phyloP scores from a whole-genome alignment of 352 stramenopile genomes.

The Pythium aristosporum region DNA sequence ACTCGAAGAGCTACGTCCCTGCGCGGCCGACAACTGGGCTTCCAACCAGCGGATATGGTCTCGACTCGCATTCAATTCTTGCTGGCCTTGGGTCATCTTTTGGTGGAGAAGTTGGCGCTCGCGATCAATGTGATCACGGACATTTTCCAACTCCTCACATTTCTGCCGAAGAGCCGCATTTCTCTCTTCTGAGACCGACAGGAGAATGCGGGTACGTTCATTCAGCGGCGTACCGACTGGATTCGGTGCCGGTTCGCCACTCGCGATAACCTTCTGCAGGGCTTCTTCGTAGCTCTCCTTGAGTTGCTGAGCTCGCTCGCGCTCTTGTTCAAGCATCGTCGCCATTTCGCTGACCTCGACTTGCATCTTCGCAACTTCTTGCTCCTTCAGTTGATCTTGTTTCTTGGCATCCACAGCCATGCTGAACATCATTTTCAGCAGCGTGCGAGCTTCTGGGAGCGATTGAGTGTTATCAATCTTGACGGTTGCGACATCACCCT shows the following conservation, averaged over 20 bases:
- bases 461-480: slow-evolving; percentile 86
- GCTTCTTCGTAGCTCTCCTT: slow-evolving; percentile 85
- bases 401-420: slow-evolving; percentile 89
- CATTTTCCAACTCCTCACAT: slow-evolving; percentile 69
- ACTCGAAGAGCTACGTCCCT: slow-evolving; percentile 18
- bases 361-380: slow-evolving; percentile 71
- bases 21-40: slow-evolving; percentile 37
- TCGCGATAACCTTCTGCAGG: slow-evolving; percentile 68
- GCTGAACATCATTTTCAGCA: slow-evolving; percentile 83
- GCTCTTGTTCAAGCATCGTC: slow-evolving; percentile 64
- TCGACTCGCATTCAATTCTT: slow-evolving; percentile 47
- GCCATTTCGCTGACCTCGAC: slow-evolving; percentile 69
- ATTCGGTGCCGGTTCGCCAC: slow-evolving; percentile 26
- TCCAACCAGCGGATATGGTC: slow-evolving; percentile 71
- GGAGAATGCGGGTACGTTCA: slow-evolving; percentile 60
- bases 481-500: slow-evolving; percentile 48
- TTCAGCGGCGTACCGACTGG: slow-evolving; percentile 41
- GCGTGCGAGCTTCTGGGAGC: slow-evolving; percentile 71
- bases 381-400: slow-evolving; percentile 79
- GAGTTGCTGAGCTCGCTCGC: slow-evolving; percentile 71
- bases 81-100: slow-evolving; percentile 45
- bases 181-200: slow-evolving; percentile 75
- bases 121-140: slow-evolving; percentile 38
- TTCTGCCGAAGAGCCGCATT: slow-evolving; percentile 70
- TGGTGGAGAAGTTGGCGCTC: slow-evolving; percentile 53